Evolutionary conservation across 441 rosid species (phyloP), one percentile per base, ranked within the genome.

Genomic region (Syzygium malaccense): DNA sequence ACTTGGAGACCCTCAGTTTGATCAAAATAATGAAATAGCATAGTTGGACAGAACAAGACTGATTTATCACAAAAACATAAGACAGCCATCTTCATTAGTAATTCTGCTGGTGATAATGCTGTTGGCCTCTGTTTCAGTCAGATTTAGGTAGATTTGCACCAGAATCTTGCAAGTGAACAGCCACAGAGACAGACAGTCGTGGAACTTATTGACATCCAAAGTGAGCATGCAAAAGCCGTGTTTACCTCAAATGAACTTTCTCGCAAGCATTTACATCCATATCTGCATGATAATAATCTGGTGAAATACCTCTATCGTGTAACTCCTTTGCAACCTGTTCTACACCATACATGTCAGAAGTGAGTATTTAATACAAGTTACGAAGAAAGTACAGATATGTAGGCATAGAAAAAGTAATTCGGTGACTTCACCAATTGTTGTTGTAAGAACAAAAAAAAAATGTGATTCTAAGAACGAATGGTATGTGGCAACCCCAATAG

Each of bases 201-300:
- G n/a, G 48, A 57, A 55, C 53, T 30, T 18, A 55, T 53, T 32
- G 58, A 20, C 58, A 30, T 71, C 7, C 28, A 23, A 71, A 71
- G 51, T 11, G 49, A 71, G 83, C 8, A 37, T 37, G 83, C 85
- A 88, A 90, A 85, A 54, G 88, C 58, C 80, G 49, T n/a, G 49
- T 79, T 7, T 92, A 96, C 99, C 92, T 91, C 93, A 92, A 93
- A 94, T 98, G 99, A 89, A 98, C 96, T 88, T 94, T 97, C 92
- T 96, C 99, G 4, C 99, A 98, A 89, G 93, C 92, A 92, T 92
- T 93, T 84, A 90, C 95, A 94, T 98, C 98, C 99, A 98, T 96
- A 89, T 98, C 98, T 90, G 99, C 99, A 86, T 98, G 99, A 92
- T 97, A 97, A 92, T 94, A 93, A 90, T 93, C 97, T 88, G 99